A percentile compares a stretch with the other conserved stretches of the same genome.
Conservation (phyloP, 2,329 filamentous ascomycete genomes). For the Mariannaea sp. region DNA sequence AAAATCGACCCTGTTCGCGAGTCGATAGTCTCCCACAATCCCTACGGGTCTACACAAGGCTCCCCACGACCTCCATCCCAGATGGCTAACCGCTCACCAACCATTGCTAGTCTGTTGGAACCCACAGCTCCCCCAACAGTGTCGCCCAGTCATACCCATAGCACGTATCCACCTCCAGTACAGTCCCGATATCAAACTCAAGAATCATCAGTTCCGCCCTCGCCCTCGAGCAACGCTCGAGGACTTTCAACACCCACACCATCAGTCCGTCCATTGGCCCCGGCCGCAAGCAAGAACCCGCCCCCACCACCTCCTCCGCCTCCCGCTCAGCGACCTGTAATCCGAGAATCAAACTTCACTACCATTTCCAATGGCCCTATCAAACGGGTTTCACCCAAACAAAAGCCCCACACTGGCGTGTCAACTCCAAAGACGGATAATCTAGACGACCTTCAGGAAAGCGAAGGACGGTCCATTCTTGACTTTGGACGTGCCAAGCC, state of each 20-base stretch:
- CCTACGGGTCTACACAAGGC: constrained; percentile 50
- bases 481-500: constrained; percentile 65
- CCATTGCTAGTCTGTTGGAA: constrained; percentile 89
- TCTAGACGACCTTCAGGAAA: constrained; percentile 53
- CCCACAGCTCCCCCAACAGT: constrained; percentile 41
- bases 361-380: constrained; percentile 48
- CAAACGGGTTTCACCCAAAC: constrained; percentile 55
- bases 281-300: constrained; percentile 47
- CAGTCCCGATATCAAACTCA: constrained; percentile 41
- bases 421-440: constrained; percentile 56
- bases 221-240: constrained; percentile 47
- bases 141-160: constrained; percentile 39
- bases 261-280: constrained; percentile 37
- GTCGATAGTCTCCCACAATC: constrained; percentile 61
- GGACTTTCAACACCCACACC: constrained; percentile 43
- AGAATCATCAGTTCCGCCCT: constrained; percentile 49
- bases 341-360: constrained; percentile 48
- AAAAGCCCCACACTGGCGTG: constrained; percentile 48
- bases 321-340: constrained; percentile 41
- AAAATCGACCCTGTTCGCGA: constrained; percentile 68
- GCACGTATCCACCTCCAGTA: constrained; percentile 33
- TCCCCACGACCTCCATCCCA: constrained; percentile 55
- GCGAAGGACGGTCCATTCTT: constrained; percentile 60
- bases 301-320: constrained; percentile 44
- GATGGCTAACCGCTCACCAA: constrained; percentile 65